Evolutionary conservation across 2,329 filamentous ascomycete genomes (phyloP), one percentile per base, ranked within the genome.

Genomic region (Microcera coccophila): DNA sequence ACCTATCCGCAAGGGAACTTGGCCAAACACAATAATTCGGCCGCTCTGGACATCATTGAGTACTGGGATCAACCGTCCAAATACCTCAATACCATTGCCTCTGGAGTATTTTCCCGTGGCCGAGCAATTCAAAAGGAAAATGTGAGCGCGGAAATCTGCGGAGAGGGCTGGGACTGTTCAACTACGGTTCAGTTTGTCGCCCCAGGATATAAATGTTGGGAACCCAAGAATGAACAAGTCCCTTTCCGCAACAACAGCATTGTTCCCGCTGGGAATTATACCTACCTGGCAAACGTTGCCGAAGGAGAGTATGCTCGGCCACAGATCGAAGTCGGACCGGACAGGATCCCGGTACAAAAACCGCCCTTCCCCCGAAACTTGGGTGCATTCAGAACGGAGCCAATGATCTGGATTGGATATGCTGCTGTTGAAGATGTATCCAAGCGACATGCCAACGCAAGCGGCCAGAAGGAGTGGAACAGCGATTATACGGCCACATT

Each of bases 41-140:
- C 57, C 18, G 55, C n/a, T n/a, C n/a, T n/a, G n/a, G n/a, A n/a
- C n/a, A n/a, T n/a, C n/a, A n/a, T n/a, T n/a, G n/a, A n/a, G n/a
- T n/a, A n/a, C n/a, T n/a, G n/a, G n/a, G n/a, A n/a, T n/a, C n/a
- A n/a, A n/a, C n/a, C n/a, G n/a, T n/a, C n/a, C n/a, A n/a, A n/a
- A n/a, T n/a, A n/a, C n/a, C n/a, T n/a, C n/a, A n/a, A n/a, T n/a
- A 58, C 40, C 58, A 58, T 29, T 58, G 42, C 40, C 52, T 48
- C 4, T 34, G 26, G 8, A 14, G 40, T 14, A 58, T 55, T 20
- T 41, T 58, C 53, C 19, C 31, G 41, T 1, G 42, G 52, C 11
- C 48, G 53, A 18, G 41, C 55, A 2, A 43, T 58, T 3, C 49
- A 52, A 45, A 47, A 50, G 2, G 41, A 44, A 4, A 31, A 45